phyloP scores from a whole-genome alignment of 768 basidiomycete species.

The Steccherinum ochraceum region DNA sequence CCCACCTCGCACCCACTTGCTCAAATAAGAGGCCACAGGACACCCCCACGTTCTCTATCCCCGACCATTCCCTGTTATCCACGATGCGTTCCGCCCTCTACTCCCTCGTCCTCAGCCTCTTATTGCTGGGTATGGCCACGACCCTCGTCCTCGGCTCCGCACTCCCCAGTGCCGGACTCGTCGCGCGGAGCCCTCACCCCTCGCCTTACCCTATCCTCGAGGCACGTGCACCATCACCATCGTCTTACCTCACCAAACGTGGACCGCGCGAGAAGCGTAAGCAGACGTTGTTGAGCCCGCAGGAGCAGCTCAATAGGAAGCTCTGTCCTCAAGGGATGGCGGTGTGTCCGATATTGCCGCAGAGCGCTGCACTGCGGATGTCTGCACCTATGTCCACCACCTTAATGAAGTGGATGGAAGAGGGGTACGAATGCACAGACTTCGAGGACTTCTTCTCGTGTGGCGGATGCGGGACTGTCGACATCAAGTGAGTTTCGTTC shows the following conservation, averaged over 20 bases:
- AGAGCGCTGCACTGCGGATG: constrained; percentile 1
- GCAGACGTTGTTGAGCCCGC: constrained; percentile 13
- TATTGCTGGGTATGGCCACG: constrained; percentile 8
- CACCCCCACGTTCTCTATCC: constrained; percentile 1
- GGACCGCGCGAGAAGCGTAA: constrained; percentile 9
- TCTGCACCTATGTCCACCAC: constrained; percentile 3
- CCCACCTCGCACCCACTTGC: neutral
- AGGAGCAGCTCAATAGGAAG: constrained; percentile 8
- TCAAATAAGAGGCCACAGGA: neutral
- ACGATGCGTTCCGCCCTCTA: constrained; percentile 13
- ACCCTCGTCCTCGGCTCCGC: constrained; percentile 4
- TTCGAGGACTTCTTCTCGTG: constrained; percentile 23
- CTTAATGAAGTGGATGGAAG: constrained; percentile 13
- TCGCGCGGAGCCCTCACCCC: constrained; percentile 5
- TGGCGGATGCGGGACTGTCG: constrained; percentile 24
- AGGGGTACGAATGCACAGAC: constrained; percentile 26
- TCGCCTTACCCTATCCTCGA: neutral
- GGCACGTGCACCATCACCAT: constrained; percentile 8
- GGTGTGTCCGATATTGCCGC: constrained; percentile 16
- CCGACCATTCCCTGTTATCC: neutral
- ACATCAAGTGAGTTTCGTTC: constrained; percentile 15
- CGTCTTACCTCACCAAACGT: constrained; percentile 4
- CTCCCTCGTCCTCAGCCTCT: constrained; percentile 4
- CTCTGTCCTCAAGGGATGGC: constrained; percentile 17
- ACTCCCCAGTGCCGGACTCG: constrained; percentile 2